Percentiles rank a stretch among this genome's conserved stretches.
Conservation (phyloP, 2,329 filamentous ascomycete genomes). For the Xylariaceae sp. region DNA sequence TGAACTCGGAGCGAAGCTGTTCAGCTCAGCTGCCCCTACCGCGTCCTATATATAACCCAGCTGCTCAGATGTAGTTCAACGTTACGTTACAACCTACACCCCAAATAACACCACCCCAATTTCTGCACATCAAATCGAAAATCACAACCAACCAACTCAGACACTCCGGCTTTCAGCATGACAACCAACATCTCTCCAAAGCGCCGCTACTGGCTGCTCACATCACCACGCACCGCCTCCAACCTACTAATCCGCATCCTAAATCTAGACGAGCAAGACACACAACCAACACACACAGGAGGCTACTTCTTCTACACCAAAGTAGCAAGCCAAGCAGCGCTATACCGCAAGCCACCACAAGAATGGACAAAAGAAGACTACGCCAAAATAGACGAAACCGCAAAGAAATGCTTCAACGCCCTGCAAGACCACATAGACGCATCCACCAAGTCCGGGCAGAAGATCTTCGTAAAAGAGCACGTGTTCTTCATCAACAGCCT, state of each 20-base stretch:
- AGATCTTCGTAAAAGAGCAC: constrained; percentile 20
- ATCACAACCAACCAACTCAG: no score
- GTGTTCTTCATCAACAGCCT: constrained; percentile 10
- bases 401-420: constrained; percentile 7
- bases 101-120: no score
- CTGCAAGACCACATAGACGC: constrained; percentile 18
- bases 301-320: constrained; percentile 21
- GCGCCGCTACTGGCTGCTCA: constrained; percentile 22
- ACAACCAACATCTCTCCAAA: constrained; percentile 8
- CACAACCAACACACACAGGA: constrained; percentile 9
- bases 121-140: no score
- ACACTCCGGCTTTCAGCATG: constrained; percentile 1
- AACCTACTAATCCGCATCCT: constrained; percentile 19
- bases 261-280: constrained; percentile 18
- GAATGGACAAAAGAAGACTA: constrained; percentile 10
- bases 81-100: no score
- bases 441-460: constrained; percentile 11
- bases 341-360: constrained; percentile 2
- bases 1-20: no score
- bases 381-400: background rate
- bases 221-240: constrained; percentile 22
- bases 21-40: no score
- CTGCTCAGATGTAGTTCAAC: no score
- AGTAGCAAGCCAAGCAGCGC: background rate
- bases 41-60: no score